These are phyloP conservation scores for Heteromeles arbutifolia DNA, from an alignment of 306 rosid species.

Conservation along the genomic window DNA sequence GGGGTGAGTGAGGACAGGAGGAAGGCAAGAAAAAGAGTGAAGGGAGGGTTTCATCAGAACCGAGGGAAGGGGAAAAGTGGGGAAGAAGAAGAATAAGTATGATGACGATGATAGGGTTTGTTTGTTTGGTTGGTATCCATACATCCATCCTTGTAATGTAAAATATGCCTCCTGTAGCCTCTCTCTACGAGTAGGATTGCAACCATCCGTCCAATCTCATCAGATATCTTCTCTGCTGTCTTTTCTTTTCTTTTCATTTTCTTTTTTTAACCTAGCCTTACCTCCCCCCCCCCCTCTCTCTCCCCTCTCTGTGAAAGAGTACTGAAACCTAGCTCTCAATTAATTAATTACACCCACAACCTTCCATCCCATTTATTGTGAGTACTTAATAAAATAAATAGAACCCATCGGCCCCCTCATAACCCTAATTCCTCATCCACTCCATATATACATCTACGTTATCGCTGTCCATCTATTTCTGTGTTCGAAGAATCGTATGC, in stretches of 20 bases:
- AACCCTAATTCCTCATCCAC: background rate
- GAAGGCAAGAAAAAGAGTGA: slow-evolving; percentile 12
- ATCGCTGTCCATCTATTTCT: background rate
- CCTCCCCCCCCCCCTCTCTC: background rate
- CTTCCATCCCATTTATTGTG: slow-evolving; percentile 22
- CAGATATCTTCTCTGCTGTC: slow-evolving; percentile 12
- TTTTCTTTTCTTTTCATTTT: slow-evolving; percentile 1
- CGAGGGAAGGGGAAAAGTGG: slow-evolving; percentile 29
- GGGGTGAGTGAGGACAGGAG: background rate
- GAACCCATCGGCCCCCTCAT: slow-evolving; percentile 16
- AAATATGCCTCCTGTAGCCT: slow-evolving; percentile 31
- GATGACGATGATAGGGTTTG: slow-evolving; percentile 36
- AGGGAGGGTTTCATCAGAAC: slow-evolving; percentile 41
- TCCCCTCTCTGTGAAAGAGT: background rate
- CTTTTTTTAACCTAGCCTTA: background rate
- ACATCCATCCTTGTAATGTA: background rate
- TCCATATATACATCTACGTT: background rate
- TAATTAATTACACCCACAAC: slow-evolving; percentile 31
- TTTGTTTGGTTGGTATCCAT: background rate
- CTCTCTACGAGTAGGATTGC: slow-evolving; percentile 12
- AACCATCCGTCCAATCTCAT: slow-evolving; percentile 41
- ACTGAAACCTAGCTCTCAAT: background rate
- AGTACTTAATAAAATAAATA: slow-evolving; percentile 21
- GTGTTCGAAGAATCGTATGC: background rate
- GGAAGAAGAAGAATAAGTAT: slow-evolving; percentile 27